Evolutionary conservation across 2,329 filamentous ascomycete species (phyloP).

Genomic region (Aspergillus brunneoviolaceus): DNA sequence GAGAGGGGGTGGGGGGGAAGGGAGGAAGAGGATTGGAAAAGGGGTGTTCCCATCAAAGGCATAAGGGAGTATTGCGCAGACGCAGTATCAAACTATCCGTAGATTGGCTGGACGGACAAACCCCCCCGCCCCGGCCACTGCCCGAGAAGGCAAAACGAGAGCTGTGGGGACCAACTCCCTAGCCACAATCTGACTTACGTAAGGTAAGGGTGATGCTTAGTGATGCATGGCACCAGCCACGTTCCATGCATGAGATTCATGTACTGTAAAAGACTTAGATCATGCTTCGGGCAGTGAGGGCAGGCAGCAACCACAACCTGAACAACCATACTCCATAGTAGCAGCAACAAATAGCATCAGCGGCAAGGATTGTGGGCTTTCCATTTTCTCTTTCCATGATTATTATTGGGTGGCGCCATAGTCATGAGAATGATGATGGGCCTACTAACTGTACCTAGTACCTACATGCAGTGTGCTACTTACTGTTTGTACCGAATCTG

Average conservation of each 20-base stretch:
- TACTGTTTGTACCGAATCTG: not conserved
- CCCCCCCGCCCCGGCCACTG: not conserved
- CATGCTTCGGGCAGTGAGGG: not conserved
- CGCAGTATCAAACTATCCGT: constrained; percentile 9
- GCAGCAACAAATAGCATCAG: not conserved
- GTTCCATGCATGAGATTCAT: not conserved
- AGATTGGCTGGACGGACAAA: constrained; percentile 6
- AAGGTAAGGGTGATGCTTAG: not conserved
- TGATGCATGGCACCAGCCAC: not conserved
- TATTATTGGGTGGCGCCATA: not conserved
- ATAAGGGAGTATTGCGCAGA: constrained; percentile 14
- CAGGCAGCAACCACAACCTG: not conserved
- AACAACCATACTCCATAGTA: too few species aligned
- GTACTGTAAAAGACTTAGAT: not conserved
- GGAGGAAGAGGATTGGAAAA: constrained; percentile 5
- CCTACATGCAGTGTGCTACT: too few species aligned
- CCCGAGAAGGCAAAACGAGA: not conserved
- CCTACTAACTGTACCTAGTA: too few species aligned
- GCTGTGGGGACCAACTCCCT: not conserved
- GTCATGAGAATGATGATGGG: not conserved
- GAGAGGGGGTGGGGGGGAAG: not conserved
- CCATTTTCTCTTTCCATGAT: not conserved
- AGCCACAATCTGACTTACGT: not conserved
- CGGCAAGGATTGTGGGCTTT: not conserved
- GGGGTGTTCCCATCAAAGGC: constrained; percentile 13